Evolutionary conservation across 495 filamentous ascomycete genomes (phyloP), one percentile per base, ranked within the genome.

Genomic region (Lasiosphaeriaceae sp.): DNA sequence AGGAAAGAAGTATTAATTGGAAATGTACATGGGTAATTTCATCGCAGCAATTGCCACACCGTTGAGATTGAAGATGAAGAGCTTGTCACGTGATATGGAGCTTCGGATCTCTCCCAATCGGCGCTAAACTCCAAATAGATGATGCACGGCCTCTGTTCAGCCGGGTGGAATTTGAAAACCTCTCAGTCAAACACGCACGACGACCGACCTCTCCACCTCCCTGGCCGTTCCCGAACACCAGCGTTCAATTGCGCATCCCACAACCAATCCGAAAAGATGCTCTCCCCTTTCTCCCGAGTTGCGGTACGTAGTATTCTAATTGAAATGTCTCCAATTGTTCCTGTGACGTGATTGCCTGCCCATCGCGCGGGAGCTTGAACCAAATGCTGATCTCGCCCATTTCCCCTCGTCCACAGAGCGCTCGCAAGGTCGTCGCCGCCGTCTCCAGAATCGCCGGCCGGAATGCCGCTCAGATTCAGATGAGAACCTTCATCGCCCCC

Each of bases 401-500:
- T 57, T 66, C 60, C 47, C 64, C 49, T 52, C 45, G 56, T 31
- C 39, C 26, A 53, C 64, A 77, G 71, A 63, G 78, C 92, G 90
- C 72, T 66, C 90, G 92, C 84, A 87, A 88, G 74, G 78, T 88
- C 76, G 74, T 92, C 73, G 79, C 71, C 62, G 73, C 76, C 62
- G 71, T 71, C 64, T 68, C 85, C 80, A 87, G 90, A 73, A 80
- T 87, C 69, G 83, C 84, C 75, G 84, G 87, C 74, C 86, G 85
- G 66, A 86, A 86, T 73, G 77, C 81, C 73, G 76, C 80, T 66
- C 78, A 86, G 69, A 84, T 81, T 65, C 78, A 86, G 69, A 84
- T 82, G 73, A 88, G 94, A 68, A 89, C 86, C 70, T 92, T 97
- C 79, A 86, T 96, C 67, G 78, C 80, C 47, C 83, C 89, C 41